Percentiles rank a stretch among this genome's conserved stretches.
Evolutionary conservation across 768 basidiomycete genomes (phyloP).

Genomic region (Suillus discolor): DNA sequence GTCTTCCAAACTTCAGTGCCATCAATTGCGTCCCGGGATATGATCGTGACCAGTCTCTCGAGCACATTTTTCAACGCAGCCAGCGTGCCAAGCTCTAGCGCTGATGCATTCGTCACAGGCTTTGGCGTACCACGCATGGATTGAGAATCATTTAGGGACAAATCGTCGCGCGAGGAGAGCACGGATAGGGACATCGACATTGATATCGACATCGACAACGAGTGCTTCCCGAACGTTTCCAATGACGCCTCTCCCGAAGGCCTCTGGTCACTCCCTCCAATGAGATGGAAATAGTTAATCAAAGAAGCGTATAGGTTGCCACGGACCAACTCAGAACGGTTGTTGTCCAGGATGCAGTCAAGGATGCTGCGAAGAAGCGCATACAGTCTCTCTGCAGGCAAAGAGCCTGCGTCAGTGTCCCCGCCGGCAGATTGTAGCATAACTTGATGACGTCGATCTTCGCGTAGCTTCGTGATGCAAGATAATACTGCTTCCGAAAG

Average conservation of each 20-base stretch:
- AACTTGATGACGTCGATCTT: conserved; percentile 73
- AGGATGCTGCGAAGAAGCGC: conserved; percentile 73
- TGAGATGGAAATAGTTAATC: conserved; percentile 87
- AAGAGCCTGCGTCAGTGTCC: conserved; percentile 61
- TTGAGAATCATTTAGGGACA: conserved; percentile 40
- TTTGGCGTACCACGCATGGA: conserved; percentile 25
- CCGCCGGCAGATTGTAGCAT: conserved; percentile 66
- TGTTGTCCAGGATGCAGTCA: conserved; percentile 74
- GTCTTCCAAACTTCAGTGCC: conserved; percentile 98
- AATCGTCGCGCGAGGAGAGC: conserved; percentile 42
- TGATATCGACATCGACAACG: conserved; percentile 25
- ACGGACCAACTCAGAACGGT: conserved; percentile 81
- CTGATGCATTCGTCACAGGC: conserved; percentile 25
- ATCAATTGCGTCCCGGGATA: conserved; percentile 92
- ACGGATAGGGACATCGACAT: conserved; percentile 41
- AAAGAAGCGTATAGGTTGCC: conserved; percentile 94
- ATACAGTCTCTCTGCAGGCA: conserved; percentile 81
- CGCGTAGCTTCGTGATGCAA: conserved; percentile 84
- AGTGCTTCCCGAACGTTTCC: conserved; percentile 27
- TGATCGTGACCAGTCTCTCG: conserved; percentile 70
- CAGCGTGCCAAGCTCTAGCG: conserved; percentile 65
- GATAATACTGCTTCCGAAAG: conserved; percentile 83
- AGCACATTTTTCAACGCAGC: conserved; percentile 64
- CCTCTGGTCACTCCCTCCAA: conserved; percentile 25
- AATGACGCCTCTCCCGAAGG: conserved; percentile 16